Percentiles rank a stretch among this genome's conserved stretches.
Evolutionary conservation across 805 yeast species (phyloP).

Genomic region (Pichia ethanolica): DNA sequence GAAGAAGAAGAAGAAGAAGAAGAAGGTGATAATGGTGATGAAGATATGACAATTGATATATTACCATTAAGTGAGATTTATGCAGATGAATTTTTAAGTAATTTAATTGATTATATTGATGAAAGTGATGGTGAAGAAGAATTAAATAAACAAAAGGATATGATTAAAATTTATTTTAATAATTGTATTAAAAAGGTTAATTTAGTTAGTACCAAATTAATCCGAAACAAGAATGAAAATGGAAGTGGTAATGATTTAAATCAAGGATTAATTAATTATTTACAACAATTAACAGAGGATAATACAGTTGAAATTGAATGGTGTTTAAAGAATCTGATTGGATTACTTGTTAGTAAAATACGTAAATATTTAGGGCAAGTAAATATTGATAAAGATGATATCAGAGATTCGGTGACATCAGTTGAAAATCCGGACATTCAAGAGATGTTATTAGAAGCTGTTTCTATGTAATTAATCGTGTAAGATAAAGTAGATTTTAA

Average conservation of each 20-base stretch:
- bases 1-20: too few relatives aligned
- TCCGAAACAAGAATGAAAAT: background rate
- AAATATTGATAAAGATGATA: background rate
- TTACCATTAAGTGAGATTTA: conserved; percentile 36
- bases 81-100: conserved; percentile 33
- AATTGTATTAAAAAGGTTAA: background rate
- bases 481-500: too few relatives aligned
- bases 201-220: background rate
- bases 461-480: too few relatives aligned
- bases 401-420: background rate
- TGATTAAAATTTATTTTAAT: conserved; percentile 7
- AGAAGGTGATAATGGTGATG: too few relatives aligned
- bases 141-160: conserved; percentile 16
- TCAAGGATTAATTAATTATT: too few relatives aligned
- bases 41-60: conserved; percentile 6
- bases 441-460: background rate
- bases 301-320: background rate
- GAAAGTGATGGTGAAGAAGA: conserved; percentile 11
- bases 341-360: background rate
- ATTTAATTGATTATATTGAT: conserved; percentile 17
- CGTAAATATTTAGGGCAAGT: background rate
- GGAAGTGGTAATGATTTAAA: background rate
- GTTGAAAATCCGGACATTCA: background rate
- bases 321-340: too few relatives aligned
- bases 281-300: too few relatives aligned